These are phyloP conservation scores for Solanum chacoense DNA, from an alignment of 305 asterid species.

Conservation along the genomic window DNA sequence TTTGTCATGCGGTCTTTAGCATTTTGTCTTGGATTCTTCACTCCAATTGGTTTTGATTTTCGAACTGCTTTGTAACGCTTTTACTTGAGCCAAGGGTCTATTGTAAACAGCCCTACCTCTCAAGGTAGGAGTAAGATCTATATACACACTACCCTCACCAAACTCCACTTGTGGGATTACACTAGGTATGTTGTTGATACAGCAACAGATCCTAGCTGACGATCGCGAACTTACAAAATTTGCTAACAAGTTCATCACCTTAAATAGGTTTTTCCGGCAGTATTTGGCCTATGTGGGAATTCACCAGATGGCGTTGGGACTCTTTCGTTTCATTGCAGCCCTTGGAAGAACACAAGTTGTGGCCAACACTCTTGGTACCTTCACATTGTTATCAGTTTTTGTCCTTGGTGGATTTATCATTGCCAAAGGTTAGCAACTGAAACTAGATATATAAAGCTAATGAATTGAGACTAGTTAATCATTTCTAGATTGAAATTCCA, in stretches of 20 bases:
- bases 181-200: background rate
- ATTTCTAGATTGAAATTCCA: background rate
- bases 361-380: constrained; percentile 35
- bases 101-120: background rate
- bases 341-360: constrained; percentile 41
- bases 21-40: background rate
- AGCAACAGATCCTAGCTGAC: background rate
- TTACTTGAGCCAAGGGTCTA: background rate
- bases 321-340: constrained; percentile 37
- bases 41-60: background rate
- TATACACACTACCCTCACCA: background rate
- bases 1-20: background rate
- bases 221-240: background rate
- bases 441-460: background rate
- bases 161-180: background rate
- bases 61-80: background rate
- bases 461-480: background rate
- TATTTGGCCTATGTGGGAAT: constrained; percentile 33
- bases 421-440: constrained; percentile 26
- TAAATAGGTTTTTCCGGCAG: constrained; percentile 32
- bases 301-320: constrained; percentile 42
- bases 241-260: background rate
- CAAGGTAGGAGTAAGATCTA: background rate
- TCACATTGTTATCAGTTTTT: constrained; percentile 28
- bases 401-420: constrained; percentile 41